Conservation (phyloP, 805 yeast species). For the Crinitomyces ghanaensis region DNA sequence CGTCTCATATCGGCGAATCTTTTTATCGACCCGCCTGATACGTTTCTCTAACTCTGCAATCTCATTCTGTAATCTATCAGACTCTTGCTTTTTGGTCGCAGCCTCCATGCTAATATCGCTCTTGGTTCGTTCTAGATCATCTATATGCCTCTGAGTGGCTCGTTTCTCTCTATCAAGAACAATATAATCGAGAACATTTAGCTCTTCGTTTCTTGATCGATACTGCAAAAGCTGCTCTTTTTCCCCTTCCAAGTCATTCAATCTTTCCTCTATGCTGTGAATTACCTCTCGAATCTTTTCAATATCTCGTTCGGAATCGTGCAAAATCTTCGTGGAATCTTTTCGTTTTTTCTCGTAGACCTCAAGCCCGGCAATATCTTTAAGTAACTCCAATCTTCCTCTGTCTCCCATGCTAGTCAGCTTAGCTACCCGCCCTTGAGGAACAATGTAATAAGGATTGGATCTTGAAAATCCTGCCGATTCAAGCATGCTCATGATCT, state of each 20-base stretch:
- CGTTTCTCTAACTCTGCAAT: slow-evolving; percentile 7
- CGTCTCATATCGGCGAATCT: slow-evolving; percentile 39
- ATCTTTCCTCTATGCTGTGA: slow-evolving; percentile 53
- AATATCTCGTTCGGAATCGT: slow-evolving; percentile 54
- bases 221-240: slow-evolving; percentile 60
- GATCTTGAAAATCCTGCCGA: slow-evolving; percentile 86
- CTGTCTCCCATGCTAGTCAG: slow-evolving; percentile 81
- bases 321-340: slow-evolving; percentile 74
- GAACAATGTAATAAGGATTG: slow-evolving; percentile 92
- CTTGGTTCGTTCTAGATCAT: slow-evolving; percentile 8
- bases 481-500: slow-evolving; percentile 70
- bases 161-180: slow-evolving; percentile 66
- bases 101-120: slow-evolving; percentile 10
- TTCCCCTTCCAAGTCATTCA: slow-evolving; percentile 72
- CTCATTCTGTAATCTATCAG: slow-evolving; percentile 10
- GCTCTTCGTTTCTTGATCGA: slow-evolving; percentile 54
- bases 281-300: slow-evolving; percentile 67
- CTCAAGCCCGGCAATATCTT: slow-evolving; percentile 92
- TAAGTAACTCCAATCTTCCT: slow-evolving; percentile 66
- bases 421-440: slow-evolving; percentile 86
- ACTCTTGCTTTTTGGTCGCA: slow-evolving; percentile 2
- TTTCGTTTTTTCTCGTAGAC: slow-evolving; percentile 73
- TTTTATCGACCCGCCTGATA: slow-evolving; percentile 37
- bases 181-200: slow-evolving; percentile 63
- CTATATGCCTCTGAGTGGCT: slow-evolving; percentile 18